These are phyloP conservation scores for Solanum piurae DNA, from an alignment of 257 asterid species.

Conservation along the genomic window DNA sequence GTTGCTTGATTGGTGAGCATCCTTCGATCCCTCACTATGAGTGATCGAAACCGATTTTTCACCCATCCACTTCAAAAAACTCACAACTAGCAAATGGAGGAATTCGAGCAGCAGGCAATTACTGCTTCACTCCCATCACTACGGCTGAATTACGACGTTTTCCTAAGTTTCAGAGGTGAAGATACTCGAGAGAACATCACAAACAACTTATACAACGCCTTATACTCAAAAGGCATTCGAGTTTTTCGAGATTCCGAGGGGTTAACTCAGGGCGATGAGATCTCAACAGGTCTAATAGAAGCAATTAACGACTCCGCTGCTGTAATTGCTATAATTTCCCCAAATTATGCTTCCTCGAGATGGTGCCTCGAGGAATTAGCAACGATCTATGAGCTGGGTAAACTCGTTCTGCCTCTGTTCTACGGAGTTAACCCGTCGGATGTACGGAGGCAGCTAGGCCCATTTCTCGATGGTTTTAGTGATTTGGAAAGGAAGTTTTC, in stretches of 20 bases:
- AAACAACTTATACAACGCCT: constrained; percentile 6
- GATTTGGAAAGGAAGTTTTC: constrained; percentile 4
- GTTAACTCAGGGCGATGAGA: constrained; percentile 14
- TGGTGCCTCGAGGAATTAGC: constrained; percentile 32
- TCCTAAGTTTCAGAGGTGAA: constrained; percentile 23
- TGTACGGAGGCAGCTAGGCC: constrained; percentile 18
- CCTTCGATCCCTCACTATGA: too few species aligned
- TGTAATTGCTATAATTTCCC: constrained; percentile 18
- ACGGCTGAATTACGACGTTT: constrained; percentile 14
- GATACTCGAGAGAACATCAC: constrained; percentile 17
- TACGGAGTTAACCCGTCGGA: constrained; percentile 15
- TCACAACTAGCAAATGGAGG: neutral
- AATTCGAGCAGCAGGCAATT: neutral
- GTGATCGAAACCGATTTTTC: neutral
- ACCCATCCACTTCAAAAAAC: too few species aligned
- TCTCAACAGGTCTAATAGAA: neutral
- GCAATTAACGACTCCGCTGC: constrained; percentile 28
- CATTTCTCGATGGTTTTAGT: constrained; percentile 7
- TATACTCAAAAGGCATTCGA: constrained; percentile 2
- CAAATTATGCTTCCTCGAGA: constrained; percentile 16
- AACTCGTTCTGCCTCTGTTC: constrained; percentile 15
- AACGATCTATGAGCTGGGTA: neutral
- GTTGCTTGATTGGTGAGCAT: neutral
- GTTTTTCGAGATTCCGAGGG: constrained; percentile 17
- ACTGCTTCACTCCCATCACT: neutral